A percentile compares a stretch with the other conserved stretches of the same genome.
These are phyloP conservation scores for Galerina sulciceps DNA, from an alignment of 768 basidiomycete genomes.

Conservation along the genomic window DNA sequence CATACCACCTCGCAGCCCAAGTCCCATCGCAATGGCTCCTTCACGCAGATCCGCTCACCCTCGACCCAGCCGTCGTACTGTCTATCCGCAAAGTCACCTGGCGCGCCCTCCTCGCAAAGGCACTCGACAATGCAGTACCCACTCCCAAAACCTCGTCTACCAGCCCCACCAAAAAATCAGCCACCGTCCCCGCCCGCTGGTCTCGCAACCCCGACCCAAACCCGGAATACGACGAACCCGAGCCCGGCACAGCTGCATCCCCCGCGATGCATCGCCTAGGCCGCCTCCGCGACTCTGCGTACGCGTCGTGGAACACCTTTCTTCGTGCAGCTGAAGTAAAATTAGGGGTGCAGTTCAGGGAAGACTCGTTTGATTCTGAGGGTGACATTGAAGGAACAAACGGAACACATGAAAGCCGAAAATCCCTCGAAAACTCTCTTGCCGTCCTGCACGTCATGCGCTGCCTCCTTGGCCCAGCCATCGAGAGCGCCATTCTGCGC, in stretches of 20 bases:
- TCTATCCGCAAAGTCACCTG: slow-evolving; percentile 73
- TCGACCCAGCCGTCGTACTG: slow-evolving; percentile 41
- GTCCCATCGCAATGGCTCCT: slow-evolving; percentile 66
- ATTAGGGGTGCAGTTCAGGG: slow-evolving; percentile 26
- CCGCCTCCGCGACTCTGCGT: slow-evolving; percentile 52
- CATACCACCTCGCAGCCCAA: slow-evolving; percentile 75
- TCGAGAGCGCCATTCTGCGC: slow-evolving; percentile 67
- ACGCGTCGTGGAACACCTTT: slow-evolving; percentile 55
- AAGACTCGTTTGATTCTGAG: slow-evolving; percentile 1
- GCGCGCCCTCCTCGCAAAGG: slow-evolving; percentile 57
- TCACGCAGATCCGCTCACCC: slow-evolving; percentile 20
- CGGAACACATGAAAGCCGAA: slow-evolving; percentile 9
- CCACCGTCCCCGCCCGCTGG: slow-evolving; percentile 27
- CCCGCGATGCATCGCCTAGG: slow-evolving; percentile 52
- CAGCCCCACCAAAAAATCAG: slow-evolving; percentile 10
- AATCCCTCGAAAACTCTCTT: slow-evolving; percentile 31
- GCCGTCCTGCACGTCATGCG: slow-evolving; percentile 68
- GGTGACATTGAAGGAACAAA: background rate
- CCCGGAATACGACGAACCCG: background rate
- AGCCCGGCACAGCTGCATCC: slow-evolving; percentile 39
- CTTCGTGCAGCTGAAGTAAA: slow-evolving; percentile 30
- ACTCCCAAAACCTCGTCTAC: background rate
- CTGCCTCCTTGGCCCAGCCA: slow-evolving; percentile 68
- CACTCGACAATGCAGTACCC: slow-evolving; percentile 13
- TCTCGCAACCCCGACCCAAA: slow-evolving; percentile 17